These are phyloP conservation scores for Pseudogymnoascus sp. DNA, from an alignment of 2,329 filamentous ascomycete species.

Conservation along the genomic window DNA sequence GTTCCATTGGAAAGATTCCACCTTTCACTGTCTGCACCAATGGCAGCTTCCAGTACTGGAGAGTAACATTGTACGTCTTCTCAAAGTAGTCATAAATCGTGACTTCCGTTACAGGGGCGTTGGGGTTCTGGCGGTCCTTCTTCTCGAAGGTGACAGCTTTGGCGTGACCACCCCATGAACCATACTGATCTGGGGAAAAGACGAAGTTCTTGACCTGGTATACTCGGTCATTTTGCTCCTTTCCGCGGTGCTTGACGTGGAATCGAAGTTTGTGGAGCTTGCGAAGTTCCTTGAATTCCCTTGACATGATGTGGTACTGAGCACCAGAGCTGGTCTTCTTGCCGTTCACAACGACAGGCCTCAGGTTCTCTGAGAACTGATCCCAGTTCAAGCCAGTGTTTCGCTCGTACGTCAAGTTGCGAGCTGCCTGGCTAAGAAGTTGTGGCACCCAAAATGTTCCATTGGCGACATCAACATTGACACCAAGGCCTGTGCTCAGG, in stretches of 20 bases:
- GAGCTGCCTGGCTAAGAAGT: constrained; percentile 30
- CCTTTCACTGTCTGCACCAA: constrained; percentile 50
- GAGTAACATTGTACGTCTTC: constrained; percentile 44
- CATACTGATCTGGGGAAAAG: constrained; percentile 35
- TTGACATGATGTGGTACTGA: constrained; percentile 30
- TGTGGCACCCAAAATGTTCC: constrained; percentile 70
- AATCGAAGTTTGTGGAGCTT: constrained; percentile 51
- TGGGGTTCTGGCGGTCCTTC: constrained; percentile 36
- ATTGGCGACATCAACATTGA: constrained; percentile 91
- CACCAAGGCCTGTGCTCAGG: constrained; percentile 52
- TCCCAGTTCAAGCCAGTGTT: constrained; percentile 21
- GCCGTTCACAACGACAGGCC: constrained; percentile 14
- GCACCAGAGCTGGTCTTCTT: constrained; percentile 21
- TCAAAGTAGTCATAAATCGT: constrained; percentile 49
- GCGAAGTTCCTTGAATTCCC: constrained; percentile 48
- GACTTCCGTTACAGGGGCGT: constrained; percentile 24
- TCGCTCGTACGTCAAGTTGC: constrained; percentile 24
- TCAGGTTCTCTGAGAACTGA: constrained; percentile 19
- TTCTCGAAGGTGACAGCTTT: constrained; percentile 51
- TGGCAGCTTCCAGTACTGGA: constrained; percentile 45
- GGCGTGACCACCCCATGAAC: constrained; percentile 40
- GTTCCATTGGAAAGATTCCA: constrained; percentile 55
- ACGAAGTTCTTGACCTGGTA: constrained; percentile 48
- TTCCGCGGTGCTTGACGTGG: constrained; percentile 46
- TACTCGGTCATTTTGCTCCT: constrained; percentile 38